Percentiles rank a stretch among this genome's conserved stretches.
These are phyloP conservation scores for Yamadazyma buinensis DNA, from an alignment of 1,139 yeast species.

Conservation along the genomic window DNA sequence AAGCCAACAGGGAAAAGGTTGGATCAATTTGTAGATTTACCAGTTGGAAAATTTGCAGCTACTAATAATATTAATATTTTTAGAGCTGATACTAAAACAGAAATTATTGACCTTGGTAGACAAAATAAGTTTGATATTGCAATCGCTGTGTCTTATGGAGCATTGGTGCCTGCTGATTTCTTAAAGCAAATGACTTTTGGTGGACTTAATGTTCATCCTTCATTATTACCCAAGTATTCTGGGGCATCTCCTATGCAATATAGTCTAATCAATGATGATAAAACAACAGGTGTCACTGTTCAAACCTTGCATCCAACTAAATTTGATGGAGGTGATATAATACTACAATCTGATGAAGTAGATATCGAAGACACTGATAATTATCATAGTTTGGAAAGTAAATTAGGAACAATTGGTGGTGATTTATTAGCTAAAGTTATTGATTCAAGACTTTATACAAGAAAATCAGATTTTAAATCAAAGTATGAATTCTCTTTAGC, in stretches of 20 bases:
- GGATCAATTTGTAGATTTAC: slow-evolving; percentile 46
- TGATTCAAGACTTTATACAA: slow-evolving; percentile 25
- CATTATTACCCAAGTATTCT: slow-evolving; percentile 73
- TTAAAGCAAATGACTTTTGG: slow-evolving; percentile 50
- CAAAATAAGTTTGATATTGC: slow-evolving; percentile 51
- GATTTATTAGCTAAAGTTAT: slow-evolving; percentile 48
- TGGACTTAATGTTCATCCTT: slow-evolving; percentile 91
- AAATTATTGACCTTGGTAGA: slow-evolving; percentile 37
- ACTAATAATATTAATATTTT: slow-evolving; percentile 32
- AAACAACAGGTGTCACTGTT: slow-evolving; percentile 74
- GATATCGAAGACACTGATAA: slow-evolving; percentile 40
- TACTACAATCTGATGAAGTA: slow-evolving; percentile 53
- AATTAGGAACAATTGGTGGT: slow-evolving; percentile 61
- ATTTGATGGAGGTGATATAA: slow-evolving; percentile 75
- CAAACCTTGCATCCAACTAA: slow-evolving; percentile 86
- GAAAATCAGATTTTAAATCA: slow-evolving; percentile 14
- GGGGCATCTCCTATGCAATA: slow-evolving; percentile 93
- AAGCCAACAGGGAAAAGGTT: slow-evolving; percentile 71
- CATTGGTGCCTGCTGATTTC: slow-evolving; percentile 63
- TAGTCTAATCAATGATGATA: slow-evolving; percentile 64
- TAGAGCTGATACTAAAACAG: slow-evolving; percentile 58
- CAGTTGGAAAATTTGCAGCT: slow-evolving; percentile 47
- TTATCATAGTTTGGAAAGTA: slow-evolving; percentile 35
- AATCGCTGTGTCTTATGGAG: slow-evolving; percentile 88
- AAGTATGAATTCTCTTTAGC: slow-evolving; percentile 52